A percentile compares a stretch with the other conserved stretches of the same genome.
Evolutionary conservation across 257 asterid species (phyloP).

Genomic region (Fraxinus pennsylvanica): DNA sequence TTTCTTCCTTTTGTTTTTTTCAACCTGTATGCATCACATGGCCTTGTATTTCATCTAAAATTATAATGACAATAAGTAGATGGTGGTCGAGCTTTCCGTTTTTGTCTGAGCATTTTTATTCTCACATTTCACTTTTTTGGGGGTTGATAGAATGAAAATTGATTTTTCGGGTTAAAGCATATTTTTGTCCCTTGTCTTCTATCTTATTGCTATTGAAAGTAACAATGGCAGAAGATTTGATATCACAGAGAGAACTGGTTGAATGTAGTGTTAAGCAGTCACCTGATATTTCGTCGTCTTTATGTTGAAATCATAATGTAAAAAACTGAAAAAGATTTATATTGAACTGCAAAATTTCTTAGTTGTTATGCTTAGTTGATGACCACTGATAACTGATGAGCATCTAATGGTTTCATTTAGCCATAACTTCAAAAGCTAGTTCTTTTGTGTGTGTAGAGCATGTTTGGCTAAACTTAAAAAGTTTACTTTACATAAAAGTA

Average conservation of each 20-base stretch:
- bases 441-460: neutral
- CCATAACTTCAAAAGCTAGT: neutral
- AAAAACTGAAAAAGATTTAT: neutral
- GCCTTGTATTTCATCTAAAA: neutral
- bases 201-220: neutral
- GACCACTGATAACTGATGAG: conserved; percentile 4
- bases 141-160: neutral
- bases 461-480: neutral
- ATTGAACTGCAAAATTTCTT: neutral
- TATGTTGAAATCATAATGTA: neutral
- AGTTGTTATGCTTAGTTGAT: neutral
- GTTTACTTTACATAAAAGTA: neutral
- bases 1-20: neutral
- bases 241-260: neutral
- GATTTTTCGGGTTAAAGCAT: neutral
- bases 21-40: neutral
- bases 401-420: neutral
- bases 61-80: conserved; percentile 8
- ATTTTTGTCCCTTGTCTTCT: neutral
- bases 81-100: neutral
- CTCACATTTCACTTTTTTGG: neutral
- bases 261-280: neutral
- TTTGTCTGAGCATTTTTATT: neutral
- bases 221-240: neutral
- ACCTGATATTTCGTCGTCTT: neutral